These are phyloP conservation scores for Pseudopediastrum boryanum DNA, from an alignment of 139 green algal genomes.

Conservation along the genomic window DNA sequence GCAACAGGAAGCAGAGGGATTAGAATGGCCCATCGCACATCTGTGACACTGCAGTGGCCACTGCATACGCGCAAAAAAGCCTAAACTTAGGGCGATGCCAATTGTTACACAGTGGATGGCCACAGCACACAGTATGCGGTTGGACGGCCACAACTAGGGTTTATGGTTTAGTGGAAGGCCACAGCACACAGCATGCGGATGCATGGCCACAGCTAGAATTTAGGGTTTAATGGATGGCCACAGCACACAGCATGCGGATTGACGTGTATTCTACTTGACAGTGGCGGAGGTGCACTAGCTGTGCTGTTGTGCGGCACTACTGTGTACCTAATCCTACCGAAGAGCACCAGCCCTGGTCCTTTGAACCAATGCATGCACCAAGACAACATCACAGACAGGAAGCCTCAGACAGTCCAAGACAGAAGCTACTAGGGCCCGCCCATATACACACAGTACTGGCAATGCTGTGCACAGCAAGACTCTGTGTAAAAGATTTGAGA, in stretches of 20 bases:
- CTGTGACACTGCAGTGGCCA: not conserved
- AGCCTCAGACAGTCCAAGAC: not conserved
- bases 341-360: too few relatives aligned
- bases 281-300: too few relatives aligned
- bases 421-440: not conserved
- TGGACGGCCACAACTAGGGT: too few relatives aligned
- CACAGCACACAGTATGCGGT: not conserved
- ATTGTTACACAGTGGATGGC: not conserved
- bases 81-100: too few relatives aligned
- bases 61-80: too few relatives aligned
- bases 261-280: too few relatives aligned
- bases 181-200: not conserved
- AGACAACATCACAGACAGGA: not conserved
- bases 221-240: not conserved
- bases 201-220: too few relatives aligned
- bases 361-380: not conserved
- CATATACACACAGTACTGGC: not conserved
- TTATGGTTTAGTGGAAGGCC: not conserved
- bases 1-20: not conserved
- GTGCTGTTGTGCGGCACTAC: too few relatives aligned
- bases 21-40: too few relatives aligned
- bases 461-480: not conserved
- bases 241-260: not conserved
- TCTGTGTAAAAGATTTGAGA: not conserved
- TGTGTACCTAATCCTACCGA: too few relatives aligned